Evolutionary conservation across 73 alveolate genomes (phyloP), one percentile per base, ranked within the genome.

Genomic region (Tetrahymena borealis): DNA sequence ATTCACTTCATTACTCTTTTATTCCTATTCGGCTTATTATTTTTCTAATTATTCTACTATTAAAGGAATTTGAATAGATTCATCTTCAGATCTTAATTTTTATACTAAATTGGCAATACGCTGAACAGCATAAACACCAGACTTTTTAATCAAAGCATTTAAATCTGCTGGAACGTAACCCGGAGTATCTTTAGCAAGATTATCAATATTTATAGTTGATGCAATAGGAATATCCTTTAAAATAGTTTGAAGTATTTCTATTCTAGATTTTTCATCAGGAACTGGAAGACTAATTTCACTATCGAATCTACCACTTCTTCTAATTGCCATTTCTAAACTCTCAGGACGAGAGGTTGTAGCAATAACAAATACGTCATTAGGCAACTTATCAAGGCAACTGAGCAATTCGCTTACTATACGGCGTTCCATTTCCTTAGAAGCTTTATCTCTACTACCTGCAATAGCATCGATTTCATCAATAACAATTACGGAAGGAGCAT

Each of bases 151-250:
- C 38, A 97, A 91, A 12, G 99, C 96, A 41, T 96, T 93, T 39
- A 99, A 96, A 94, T 99, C 99, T 3, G 99, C 99, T 10, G 99
- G 99, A 24, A 99, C 99, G 93, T 96, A 99, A n/a, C 99, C 99
- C 0, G 99, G 99, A 3, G 99, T 99, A 79, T 96, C 95, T 95
- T 97, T 98, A 11, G 99, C 99, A 28, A 99, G 91, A 90, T 96
- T 98, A 36, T 90, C 90, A 91, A 96, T 91, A 91, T 98, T 98
- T 35, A 98, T 91, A 35, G 91, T 97, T 28, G 96, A 97, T 20
- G 95, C 92, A 5, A 96, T 93, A 90, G 95, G 95, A 96, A 95
- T 92, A 8, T 98, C 96, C 93, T 94, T 93, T 4, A 99, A 94
- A 16, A 97, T 94, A n/a, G 96, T 93, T 79, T 91, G 94, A 42